Conservation (phyloP, 2,329 filamentous ascomycete genomes). For the Colletotrichum melonis region DNA sequence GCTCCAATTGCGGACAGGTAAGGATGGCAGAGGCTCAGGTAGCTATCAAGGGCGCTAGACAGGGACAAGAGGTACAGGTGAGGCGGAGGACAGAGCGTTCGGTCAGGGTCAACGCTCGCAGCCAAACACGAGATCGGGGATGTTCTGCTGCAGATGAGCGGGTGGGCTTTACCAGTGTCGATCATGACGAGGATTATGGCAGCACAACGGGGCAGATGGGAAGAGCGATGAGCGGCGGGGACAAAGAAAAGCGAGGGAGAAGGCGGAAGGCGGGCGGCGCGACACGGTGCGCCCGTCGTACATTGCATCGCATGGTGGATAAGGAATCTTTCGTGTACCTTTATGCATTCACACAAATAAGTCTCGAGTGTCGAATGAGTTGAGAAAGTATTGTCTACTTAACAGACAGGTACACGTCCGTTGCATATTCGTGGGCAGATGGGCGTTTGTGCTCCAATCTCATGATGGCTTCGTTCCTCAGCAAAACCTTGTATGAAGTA, state of each 20-base stretch:
- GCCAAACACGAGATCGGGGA: constrained; percentile 13
- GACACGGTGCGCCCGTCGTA: neutral
- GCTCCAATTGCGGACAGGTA: neutral
- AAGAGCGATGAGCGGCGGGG: neutral
- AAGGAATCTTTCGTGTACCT: neutral
- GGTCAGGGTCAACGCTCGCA: neutral
- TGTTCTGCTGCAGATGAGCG: neutral
- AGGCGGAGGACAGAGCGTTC: constrained; percentile 25
- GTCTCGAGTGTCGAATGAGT: neutral
- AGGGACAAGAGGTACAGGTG: constrained; percentile 10
- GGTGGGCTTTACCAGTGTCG: neutral
- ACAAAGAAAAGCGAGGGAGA: constrained; percentile 1
- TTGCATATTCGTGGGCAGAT: neutral
- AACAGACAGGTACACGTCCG: neutral
- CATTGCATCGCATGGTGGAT: neutral
- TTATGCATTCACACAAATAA: neutral
- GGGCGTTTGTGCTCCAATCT: neutral
- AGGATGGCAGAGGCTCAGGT: constrained; percentile 4
- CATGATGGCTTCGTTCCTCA: neutral
- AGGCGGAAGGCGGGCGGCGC: neutral
- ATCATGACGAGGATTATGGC: constrained; percentile 18
- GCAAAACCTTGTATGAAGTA: neutral
- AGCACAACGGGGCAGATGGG: constrained; percentile 1
- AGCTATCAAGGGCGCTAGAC: constrained; percentile 4
- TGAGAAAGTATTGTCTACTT: neutral